A percentile compares a stretch with the other conserved stretches of the same genome.
Evolutionary conservation across 2,329 filamentous ascomycete species (phyloP).

Genomic region (Alternaria panax): DNA sequence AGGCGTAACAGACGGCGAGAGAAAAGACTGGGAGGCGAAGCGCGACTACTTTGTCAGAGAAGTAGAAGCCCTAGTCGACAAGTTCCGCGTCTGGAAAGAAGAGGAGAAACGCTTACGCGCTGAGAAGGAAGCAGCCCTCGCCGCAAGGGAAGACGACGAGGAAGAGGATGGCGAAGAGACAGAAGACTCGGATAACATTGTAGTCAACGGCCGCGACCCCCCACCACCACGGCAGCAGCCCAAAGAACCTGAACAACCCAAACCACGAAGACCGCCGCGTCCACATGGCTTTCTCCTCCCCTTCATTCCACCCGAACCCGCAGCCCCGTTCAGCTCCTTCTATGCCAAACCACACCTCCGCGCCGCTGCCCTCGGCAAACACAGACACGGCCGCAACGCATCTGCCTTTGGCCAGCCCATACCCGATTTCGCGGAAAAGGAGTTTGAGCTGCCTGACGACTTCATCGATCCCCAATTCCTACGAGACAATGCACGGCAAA

Average conservation of each 20-base stretch:
- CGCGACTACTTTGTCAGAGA: conserved; percentile 84
- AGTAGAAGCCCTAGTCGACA: conserved; percentile 81
- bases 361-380: conserved; percentile 76
- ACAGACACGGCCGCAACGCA: conserved; percentile 72
- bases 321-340: conserved; percentile 82
- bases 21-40: conserved; percentile 85
- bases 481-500: conserved; percentile 67
- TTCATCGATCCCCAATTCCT: conserved; percentile 59
- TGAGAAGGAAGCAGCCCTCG: conserved; percentile 72
- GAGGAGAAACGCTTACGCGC: conserved; percentile 85
- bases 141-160: conserved; percentile 57
- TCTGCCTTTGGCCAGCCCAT: conserved; percentile 83
- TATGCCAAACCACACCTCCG: conserved; percentile 82
- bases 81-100: conserved; percentile 86
- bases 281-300: conserved; percentile 44
- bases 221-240: conserved; percentile 54
- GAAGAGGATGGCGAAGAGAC: conserved; percentile 46
- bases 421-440: conserved; percentile 72
- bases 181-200: conserved; percentile 45
- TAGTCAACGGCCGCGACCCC: conserved; percentile 17
- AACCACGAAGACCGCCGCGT: conserved; percentile 42
- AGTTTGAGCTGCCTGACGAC: conserved; percentile 78
- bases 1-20: conserved; percentile 82
- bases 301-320: conserved; percentile 42
- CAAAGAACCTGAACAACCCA: conserved; percentile 46